Conservation (phyloP, 2,329 filamentous ascomycete species). For the Cercospora sp. region DNA sequence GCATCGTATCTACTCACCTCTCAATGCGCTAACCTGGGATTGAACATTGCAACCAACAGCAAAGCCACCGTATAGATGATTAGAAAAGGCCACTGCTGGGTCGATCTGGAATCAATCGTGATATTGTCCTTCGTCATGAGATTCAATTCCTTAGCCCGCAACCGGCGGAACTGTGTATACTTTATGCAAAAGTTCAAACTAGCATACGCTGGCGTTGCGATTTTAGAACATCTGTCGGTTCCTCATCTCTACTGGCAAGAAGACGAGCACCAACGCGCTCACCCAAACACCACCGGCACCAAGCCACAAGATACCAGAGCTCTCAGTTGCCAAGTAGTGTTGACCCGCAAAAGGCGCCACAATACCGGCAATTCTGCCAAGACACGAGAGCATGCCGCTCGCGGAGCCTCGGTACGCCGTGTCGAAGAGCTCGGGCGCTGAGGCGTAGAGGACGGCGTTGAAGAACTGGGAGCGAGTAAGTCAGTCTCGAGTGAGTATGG, state of each 20-base stretch:
- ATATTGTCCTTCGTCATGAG: no score
- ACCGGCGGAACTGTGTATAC: no score
- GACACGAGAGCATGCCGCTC: constrained; percentile 46
- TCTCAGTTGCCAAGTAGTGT: constrained; percentile 11
- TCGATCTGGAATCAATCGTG: no score
- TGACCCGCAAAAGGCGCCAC: constrained; percentile 21
- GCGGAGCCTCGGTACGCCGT: constrained; percentile 50
- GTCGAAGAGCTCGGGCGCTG: constrained; percentile 55
- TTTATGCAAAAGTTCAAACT: no score
- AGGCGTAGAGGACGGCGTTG: constrained; percentile 55
- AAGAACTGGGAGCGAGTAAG: constrained; percentile 34
- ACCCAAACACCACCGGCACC: constrained; percentile 21
- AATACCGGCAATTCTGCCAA: constrained; percentile 20
- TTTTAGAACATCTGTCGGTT: constrained; percentile 22
- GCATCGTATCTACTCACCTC: no score
- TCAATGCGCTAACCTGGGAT: no score
- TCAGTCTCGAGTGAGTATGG: neutral
- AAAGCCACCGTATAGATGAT: no score
- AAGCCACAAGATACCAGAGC: constrained; percentile 18
- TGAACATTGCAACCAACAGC: no score
- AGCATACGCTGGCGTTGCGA: no score
- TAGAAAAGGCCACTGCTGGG: no score
- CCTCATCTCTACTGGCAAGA: constrained; percentile 22
- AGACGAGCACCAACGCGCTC: constrained; percentile 16
- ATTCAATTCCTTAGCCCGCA: no score